Percentiles rank a stretch among this genome's conserved stretches.
Conservation (phyloP, 73 alveolate genomes). For the Diophrys appendiculata region DNA sequence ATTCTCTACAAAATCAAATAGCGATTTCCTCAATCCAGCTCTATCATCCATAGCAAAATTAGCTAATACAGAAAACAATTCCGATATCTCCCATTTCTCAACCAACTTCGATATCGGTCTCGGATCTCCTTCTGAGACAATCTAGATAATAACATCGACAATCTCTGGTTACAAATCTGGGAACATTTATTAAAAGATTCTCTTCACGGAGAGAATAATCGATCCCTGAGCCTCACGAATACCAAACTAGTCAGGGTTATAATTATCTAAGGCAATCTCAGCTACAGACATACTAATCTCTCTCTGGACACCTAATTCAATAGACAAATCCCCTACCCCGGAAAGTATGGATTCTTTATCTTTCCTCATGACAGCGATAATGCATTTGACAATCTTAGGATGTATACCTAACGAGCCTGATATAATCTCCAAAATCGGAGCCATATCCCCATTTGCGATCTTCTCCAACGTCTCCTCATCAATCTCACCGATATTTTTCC, state of each 20-base stretch:
- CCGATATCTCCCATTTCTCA: background rate
- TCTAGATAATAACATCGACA: conserved; percentile 9
- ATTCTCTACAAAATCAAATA: background rate
- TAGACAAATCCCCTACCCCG: background rate
- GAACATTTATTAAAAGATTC: background rate
- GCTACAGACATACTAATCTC: background rate
- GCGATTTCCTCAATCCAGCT: background rate
- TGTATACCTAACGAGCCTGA: conserved; percentile 1
- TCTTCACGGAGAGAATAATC: conserved; percentile 11
- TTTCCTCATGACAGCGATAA: conserved; percentile 1
- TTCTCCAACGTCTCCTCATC: background rate
- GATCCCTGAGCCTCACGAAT: conserved; percentile 1
- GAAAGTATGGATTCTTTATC: background rate
- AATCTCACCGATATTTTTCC: background rate
- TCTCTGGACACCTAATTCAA: background rate
- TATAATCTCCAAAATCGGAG: background rate
- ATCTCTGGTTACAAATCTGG: conserved; percentile 16
- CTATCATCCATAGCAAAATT: background rate
- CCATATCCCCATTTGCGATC: conserved; percentile 18
- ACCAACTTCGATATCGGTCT: background rate
- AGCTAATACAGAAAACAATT: background rate
- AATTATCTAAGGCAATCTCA: conserved; percentile 22
- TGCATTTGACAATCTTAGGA: background rate
- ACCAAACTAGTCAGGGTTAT: conserved; percentile 10
- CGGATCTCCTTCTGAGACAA: conserved; percentile 22